Evolutionary conservation across 495 filamentous ascomycete genomes (phyloP), one percentile per base, ranked within the genome.

Genomic region (Trichoderma orchidacearum): DNA sequence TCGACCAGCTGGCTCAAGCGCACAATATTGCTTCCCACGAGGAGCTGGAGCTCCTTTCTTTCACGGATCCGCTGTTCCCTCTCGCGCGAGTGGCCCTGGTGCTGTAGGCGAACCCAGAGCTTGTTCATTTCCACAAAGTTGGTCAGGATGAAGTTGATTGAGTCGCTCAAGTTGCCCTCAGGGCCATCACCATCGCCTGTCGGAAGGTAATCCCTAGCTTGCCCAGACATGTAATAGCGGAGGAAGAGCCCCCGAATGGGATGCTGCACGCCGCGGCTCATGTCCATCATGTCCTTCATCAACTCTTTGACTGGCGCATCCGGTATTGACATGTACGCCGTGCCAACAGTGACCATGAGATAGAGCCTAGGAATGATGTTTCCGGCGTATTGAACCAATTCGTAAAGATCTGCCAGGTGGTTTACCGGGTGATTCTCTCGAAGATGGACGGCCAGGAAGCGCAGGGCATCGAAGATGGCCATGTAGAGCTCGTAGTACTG

Each of bases 281-380:
- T 98, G 72, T 98, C 93, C 93, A 98, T 98, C 93, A 98, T 98
- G 67, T 98, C 93, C 70, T 98, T 98, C 93, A 98, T 98, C 56
- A 98, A 90, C 73, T 98, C 93, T 72, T 98, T 98, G 60, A 98
- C 92, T 3, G 93, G 93, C 48, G 93, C 94, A 81, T 96, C 93
- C 67, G 93, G 87, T 62, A 98, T 92, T 9, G 88, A 84, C 93
- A 98, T 98, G 73, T 98, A 98, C 30, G 96, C 93, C 3, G 93
- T 98, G 31, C 93, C 93, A 23, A 98, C 93, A 0, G 93, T 97
- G 63, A 98, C 89, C 93, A 98, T 98, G 53, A 98, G 83, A 67
- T 97, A 98, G 51, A 98, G 76, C 59, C 93, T 85, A 29, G 93
- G 93, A 54, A 98, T 85, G 56, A 98, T 96, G 70, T 98, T 98